These are phyloP conservation scores for Zizania palustris DNA, from an alignment of 202 grass and related monocot genomes.

Conservation along the genomic window DNA sequence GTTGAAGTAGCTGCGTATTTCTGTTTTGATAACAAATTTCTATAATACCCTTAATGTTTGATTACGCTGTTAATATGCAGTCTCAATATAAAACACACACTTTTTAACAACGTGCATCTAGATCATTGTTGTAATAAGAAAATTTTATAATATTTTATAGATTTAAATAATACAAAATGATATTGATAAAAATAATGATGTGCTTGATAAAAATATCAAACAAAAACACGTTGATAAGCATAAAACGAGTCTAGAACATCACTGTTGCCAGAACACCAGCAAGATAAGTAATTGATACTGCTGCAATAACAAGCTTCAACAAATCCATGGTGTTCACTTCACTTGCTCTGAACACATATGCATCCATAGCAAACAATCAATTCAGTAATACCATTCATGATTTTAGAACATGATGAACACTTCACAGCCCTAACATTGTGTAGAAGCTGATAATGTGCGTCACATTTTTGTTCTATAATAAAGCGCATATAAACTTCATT, in stretches of 20 bases:
- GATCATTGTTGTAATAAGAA: too few species aligned
- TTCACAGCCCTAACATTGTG: slow-evolving; percentile 42
- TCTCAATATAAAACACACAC: too few species aligned
- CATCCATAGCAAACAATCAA: not conserved
- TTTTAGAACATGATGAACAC: not conserved
- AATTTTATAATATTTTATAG: too few species aligned
- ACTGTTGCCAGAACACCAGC: not conserved
- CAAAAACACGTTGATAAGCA: not conserved
- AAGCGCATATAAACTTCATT: slow-evolving; percentile 94
- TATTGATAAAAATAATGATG: too few species aligned
- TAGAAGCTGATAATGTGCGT: too few species aligned
- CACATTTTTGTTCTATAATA: slow-evolving; percentile 88
- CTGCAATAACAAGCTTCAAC: not conserved
- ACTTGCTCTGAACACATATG: not conserved
- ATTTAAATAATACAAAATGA: too few species aligned
- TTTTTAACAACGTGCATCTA: too few species aligned
- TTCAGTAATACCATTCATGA: not conserved
- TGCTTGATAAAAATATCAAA: not conserved
- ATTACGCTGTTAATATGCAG: too few species aligned
- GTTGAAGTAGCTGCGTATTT: too few species aligned
- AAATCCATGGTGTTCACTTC: slow-evolving; percentile 6
- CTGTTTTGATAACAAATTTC: too few species aligned
- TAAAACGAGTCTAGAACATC: not conserved
- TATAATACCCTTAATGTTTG: too few species aligned
- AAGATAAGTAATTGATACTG: not conserved